Conservation (phyloP, 2,329 filamentous ascomycete genomes). For the Apiospora arundinis region DNA sequence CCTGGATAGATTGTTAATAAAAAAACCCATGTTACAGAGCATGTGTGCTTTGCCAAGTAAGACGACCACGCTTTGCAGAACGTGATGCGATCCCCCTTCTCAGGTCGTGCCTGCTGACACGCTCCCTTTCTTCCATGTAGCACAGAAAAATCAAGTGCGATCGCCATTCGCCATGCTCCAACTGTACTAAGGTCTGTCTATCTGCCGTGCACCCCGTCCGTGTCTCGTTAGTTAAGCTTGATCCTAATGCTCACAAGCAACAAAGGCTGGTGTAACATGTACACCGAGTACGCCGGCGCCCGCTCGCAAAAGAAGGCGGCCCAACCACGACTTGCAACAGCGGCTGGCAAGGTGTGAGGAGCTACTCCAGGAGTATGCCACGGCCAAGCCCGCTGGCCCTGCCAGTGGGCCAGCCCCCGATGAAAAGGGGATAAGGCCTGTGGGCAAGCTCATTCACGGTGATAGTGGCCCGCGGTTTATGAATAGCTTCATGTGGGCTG, state of each 20-base stretch:
- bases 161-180: constrained; percentile 63
- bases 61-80: background rate
- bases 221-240: background rate
- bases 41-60: constrained; percentile 32
- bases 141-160: constrained; percentile 67
- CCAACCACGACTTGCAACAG: constrained; percentile 68
- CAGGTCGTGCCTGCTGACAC: background rate
- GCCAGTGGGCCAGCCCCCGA: constrained; percentile 38
- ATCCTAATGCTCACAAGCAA: constrained; percentile 17
- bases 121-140: background rate
- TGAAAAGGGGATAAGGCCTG: constrained; percentile 46
- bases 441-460: constrained; percentile 61
- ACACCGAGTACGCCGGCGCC: constrained; percentile 66
- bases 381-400: constrained; percentile 36
- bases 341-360: constrained; percentile 65
- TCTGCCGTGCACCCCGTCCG: constrained; percentile 18
- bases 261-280: constrained; percentile 63
- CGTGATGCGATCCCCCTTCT: background rate
- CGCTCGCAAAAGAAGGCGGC: constrained; percentile 63
- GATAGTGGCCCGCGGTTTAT: constrained; percentile 60
- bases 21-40: constrained; percentile 23
- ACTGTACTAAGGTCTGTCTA: constrained; percentile 61
- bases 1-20: background rate
- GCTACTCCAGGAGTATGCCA: constrained; percentile 63
- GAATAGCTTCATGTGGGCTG: constrained; percentile 61